Evolutionary conservation across 129 eudicot genomes (phyloP).

Genomic region (Pittosporum tobira): DNA sequence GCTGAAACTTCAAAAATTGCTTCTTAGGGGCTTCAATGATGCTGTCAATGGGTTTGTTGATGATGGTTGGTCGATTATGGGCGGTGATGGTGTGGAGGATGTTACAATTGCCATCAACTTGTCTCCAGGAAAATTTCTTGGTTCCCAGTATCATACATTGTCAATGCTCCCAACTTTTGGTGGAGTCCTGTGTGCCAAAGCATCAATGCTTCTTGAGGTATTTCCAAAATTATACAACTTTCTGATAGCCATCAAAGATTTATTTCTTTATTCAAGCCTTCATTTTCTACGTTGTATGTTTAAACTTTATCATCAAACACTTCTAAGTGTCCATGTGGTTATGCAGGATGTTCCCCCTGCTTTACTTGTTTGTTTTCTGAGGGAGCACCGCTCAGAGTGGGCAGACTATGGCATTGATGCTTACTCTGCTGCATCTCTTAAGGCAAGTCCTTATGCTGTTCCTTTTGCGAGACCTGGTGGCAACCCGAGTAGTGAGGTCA

Average conservation of each 20-base stretch:
- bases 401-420: slow-evolving; percentile 70
- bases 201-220: slow-evolving; percentile 89
- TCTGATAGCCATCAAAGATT: too few relatives aligned
- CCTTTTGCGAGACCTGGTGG: slow-evolving; percentile 64
- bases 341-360: slow-evolving; percentile 72
- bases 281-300: too few relatives aligned
- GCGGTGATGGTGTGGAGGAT: slow-evolving; percentile 69
- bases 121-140: slow-evolving; percentile 51
- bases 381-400: slow-evolving; percentile 88
- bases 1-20: neutral
- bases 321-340: too few relatives aligned
- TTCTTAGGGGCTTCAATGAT: slow-evolving; percentile 76
- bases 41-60: slow-evolving; percentile 75
- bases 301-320: too few relatives aligned
- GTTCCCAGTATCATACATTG: slow-evolving; percentile 36
- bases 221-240: too few relatives aligned
- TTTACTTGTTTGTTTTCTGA: slow-evolving; percentile 59
- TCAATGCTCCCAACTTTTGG: slow-evolving; percentile 58
- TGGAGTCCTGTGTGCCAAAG: slow-evolving; percentile 83
- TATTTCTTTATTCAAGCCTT: too few relatives aligned
- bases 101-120: slow-evolving; percentile 64
- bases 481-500: slow-evolving; percentile 64
- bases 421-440: slow-evolving; percentile 75
- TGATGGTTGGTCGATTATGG: slow-evolving; percentile 70
- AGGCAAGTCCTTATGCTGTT: slow-evolving; percentile 63